Base-by-base conservation (phyloP, 2,329 filamentous ascomycete species). In the Talaromyces amestolkiae region DNA sequence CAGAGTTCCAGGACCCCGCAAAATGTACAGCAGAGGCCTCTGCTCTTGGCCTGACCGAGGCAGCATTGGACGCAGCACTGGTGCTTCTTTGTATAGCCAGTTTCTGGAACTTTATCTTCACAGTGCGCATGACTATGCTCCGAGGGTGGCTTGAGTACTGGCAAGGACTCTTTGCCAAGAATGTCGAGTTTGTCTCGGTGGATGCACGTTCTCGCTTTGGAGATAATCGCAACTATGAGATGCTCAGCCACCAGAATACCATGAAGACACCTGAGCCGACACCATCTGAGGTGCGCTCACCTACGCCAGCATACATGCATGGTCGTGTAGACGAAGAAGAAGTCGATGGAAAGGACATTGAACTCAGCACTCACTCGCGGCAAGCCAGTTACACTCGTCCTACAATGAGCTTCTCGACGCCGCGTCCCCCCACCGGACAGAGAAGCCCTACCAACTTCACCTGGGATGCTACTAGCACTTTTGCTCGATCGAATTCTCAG, bases 11-110 rank as follows among this genome's bases (percentile, higher is more conserved):
- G 0, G 86, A 93, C 70, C 92, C 90, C 76, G 80, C 85, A 37
- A 70, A 83, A 66, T 99, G 95, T 74, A 79, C 91, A 13, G 61
- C 81, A 1, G 69, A 88, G 35, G 88, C 91, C 9, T 76, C 81
- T 35, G 72, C 77, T 0, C 78, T 96, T 45, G 87, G 91, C 0
- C 86, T 96, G 67, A 89, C 87, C 70, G 86, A 96, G 77, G 84
- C 87, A 3, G 94, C 91, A 0, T 86, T 97, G 9, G 85, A 90
- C 45, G 91, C 93, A 1, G 90, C 97, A 13, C 81, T 99, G 58
- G 82, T 97, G 63, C 85, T 98, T 59, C 83, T 99, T 7, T 89
- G 90, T 22, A 87, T 96, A 81, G 93, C 93, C 69, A 94, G 94
- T 8, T 81, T 98, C 58, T 96, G 94, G 88, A 87, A 91, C 59